Conservation (phyloP, 2,329 filamentous ascomycete species). For the Emergomyces pasteurianus region DNA sequence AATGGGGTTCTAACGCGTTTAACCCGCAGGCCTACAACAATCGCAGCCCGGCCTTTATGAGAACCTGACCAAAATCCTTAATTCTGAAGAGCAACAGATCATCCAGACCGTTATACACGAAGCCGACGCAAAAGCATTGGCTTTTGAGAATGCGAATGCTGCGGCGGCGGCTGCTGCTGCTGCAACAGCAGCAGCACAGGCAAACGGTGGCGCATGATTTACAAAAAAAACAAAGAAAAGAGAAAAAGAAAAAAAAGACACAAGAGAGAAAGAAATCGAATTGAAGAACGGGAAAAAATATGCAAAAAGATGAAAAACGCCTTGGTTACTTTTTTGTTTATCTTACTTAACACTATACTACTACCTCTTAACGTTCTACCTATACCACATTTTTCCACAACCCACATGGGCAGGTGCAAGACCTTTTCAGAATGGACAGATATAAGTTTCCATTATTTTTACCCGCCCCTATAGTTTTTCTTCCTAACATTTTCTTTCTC, state of each 20-base stretch:
- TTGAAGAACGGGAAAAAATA: background rate
- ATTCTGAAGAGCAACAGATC: slow-evolving; percentile 66
- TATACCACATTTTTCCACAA: background rate
- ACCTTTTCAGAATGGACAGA: background rate
- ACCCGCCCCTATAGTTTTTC: background rate
- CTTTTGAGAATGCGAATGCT: slow-evolving; percentile 22
- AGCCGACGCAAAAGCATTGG: slow-evolving; percentile 46
- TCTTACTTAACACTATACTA: background rate
- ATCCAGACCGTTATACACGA: slow-evolving; percentile 67
- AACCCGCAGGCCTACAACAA: slow-evolving; percentile 61
- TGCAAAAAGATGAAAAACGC: background rate
- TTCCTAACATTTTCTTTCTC: background rate
- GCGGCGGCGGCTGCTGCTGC: slow-evolving; percentile 26
- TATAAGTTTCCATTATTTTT: background rate
- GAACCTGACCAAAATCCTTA: slow-evolving; percentile 65
- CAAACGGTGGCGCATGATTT: slow-evolving; percentile 7
- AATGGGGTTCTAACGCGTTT: slow-evolving; percentile 12
- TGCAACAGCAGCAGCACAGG: slow-evolving; percentile 18
- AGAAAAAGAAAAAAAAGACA: background rate
- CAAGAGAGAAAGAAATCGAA: background rate
- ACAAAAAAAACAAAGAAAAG: background rate
- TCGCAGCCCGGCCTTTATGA: slow-evolving; percentile 84
- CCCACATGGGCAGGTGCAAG: background rate
- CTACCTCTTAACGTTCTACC: no score
- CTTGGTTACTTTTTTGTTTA: background rate